Conservation (phyloP, 805 yeast species). For the Hanseniaspora occidentalis region DNA sequence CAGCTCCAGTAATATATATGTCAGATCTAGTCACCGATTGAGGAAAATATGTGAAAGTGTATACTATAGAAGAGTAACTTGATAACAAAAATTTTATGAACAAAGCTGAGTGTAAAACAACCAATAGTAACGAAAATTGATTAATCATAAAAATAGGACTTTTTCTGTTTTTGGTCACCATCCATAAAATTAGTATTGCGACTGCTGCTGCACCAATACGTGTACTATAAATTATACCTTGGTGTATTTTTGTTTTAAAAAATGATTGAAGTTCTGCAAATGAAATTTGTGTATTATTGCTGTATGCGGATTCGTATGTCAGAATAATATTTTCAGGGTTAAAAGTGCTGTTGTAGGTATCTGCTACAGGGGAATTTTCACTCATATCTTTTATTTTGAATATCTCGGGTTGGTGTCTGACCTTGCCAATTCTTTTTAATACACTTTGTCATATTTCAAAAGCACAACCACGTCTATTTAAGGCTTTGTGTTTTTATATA, state of each 20-base stretch:
- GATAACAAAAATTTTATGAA: conserved; percentile 43
- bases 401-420: neutral
- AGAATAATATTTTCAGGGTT: conserved; percentile 19
- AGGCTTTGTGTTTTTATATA: neutral
- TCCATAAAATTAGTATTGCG: conserved; percentile 33
- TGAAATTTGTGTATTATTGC: conserved; percentile 23
- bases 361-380: neutral
- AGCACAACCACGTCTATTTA: too few species aligned
- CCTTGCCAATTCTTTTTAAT: neutral
- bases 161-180: conserved; percentile 38
- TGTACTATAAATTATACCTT: conserved; percentile 40
- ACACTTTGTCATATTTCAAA: too few species aligned
- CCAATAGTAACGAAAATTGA: conserved; percentile 41
- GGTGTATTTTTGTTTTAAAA: conserved; percentile 23
- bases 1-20: conserved; percentile 41
- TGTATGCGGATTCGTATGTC: conserved; percentile 32
- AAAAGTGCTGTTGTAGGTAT: conserved; percentile 15
- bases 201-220: conserved; percentile 44
- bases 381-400: neutral
- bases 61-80: conserved; percentile 36
- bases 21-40: conserved; percentile 26
- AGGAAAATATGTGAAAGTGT: conserved; percentile 35
- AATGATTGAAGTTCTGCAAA: conserved; percentile 32
- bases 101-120: conserved; percentile 49
- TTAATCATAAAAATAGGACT: conserved; percentile 71